Conservation (phyloP, 2,329 filamentous ascomycete species). For the Dactylellina drechsleri region DNA sequence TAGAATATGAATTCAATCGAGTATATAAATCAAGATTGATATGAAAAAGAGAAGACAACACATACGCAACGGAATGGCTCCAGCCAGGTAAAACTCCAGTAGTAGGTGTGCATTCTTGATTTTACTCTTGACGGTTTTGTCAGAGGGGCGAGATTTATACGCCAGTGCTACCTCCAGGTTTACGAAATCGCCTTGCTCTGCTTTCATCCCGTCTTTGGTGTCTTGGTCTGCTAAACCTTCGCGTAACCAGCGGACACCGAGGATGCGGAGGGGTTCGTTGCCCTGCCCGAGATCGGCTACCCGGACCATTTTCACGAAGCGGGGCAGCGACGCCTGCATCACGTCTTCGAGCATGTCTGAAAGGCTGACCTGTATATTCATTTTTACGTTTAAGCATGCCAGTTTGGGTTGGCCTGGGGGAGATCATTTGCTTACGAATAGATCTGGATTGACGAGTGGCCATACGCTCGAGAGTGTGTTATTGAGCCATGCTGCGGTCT, state of each 20-base stretch:
- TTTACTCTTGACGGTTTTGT: slow-evolving; percentile 62
- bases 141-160: slow-evolving; percentile 65
- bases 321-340: slow-evolving; percentile 79
- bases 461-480: slow-evolving; percentile 74
- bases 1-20: background rate
- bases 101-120: slow-evolving; percentile 78
- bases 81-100: slow-evolving; percentile 73
- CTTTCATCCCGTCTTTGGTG: slow-evolving; percentile 72
- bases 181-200: slow-evolving; percentile 80
- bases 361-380: slow-evolving; percentile 13
- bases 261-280: slow-evolving; percentile 74
- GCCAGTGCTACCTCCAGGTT: slow-evolving; percentile 80
- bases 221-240: slow-evolving; percentile 71
- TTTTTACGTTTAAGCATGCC: background rate
- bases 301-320: slow-evolving; percentile 76
- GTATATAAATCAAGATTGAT: background rate
- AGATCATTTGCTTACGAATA: slow-evolving; percentile 69
- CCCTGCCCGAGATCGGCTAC: slow-evolving; percentile 81
- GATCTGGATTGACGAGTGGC: slow-evolving; percentile 79
- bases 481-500: slow-evolving; percentile 78
- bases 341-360: slow-evolving; percentile 79
- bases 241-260: slow-evolving; percentile 77
- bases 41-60: slow-evolving; percentile 18
- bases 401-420: slow-evolving; percentile 59
- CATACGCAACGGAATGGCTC: slow-evolving; percentile 65